Evolutionary conservation across 176 grass and related monocot genomes (phyloP), one percentile per base, ranked within the genome.

Genomic region (Phragmites australis): DNA sequence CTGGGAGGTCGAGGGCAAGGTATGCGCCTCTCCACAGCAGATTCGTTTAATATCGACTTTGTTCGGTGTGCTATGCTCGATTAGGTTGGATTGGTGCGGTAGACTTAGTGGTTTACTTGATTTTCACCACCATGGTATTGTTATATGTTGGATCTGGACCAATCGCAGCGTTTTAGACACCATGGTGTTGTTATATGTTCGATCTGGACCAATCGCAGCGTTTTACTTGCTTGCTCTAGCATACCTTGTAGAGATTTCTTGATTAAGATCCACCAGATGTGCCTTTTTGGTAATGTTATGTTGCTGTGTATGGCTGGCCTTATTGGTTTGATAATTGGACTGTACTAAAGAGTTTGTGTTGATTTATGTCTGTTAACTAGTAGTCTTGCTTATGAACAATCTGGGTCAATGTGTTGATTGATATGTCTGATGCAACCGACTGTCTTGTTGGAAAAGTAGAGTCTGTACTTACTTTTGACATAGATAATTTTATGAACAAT

Each of bases 1-100:
- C 60, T 97, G 93, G 93, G 93, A 97, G 72, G 90, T 97, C 22
- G 90, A 93, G 3, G 93, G 93, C 46, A 89, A 97, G 77, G 93
- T 93, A 75, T 44, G 75, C 26, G 44, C 14, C 0, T 52, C 34
- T 19, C 29, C n/a, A 8, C 51, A 6, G 11, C 3, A 0, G 3
- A 1, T 0, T 30, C 25, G 8, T 2, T 9, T 11, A 25, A 16
- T 15, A 45, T 45, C 11, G 9, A 45, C 7, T 12, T 42, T 55
- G 6, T 10, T 76, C 40, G 59, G 15, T 45, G 49, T 17, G 0
- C 34, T 37, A 9, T 50, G 53, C 13, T 63, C 6, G 15, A 23
- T 13, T 42, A 1, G 1, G 8, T 9, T 18, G 18, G 15, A 64
- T 8, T 9, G 6, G 15, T 19, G 60, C 16, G 13, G 26, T 23